A percentile compares a stretch with the other conserved stretches of the same genome.
Conservation (phyloP, 371 early-diverging fungal species). For the Vairimorpha apis region DNA sequence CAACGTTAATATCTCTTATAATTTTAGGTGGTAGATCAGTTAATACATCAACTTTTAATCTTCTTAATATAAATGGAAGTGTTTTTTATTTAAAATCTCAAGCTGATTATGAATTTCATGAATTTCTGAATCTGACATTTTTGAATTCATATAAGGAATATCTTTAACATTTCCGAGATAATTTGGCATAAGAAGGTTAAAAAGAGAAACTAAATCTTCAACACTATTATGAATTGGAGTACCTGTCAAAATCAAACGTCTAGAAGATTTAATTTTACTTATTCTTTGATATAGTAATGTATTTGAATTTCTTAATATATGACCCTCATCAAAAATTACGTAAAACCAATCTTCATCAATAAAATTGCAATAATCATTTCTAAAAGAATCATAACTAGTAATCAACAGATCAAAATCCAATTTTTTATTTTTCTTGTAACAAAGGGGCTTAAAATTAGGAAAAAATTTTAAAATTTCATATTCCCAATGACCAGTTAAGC, state of each 20-base stretch:
- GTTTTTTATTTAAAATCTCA: constrained; percentile 84
- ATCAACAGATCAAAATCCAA: constrained; percentile 64
- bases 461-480: constrained; percentile 70
- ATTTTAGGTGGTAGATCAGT: constrained; percentile 97
- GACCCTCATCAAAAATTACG: constrained; percentile 96
- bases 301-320: constrained; percentile 87
- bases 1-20: constrained; percentile 90
- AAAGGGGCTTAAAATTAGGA: constrained; percentile 13
- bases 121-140: constrained; percentile 66
- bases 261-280: constrained; percentile 72
- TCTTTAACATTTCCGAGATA: constrained; percentile 67
- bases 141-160: constrained; percentile 62
- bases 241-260: constrained; percentile 83
- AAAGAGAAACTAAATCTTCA: constrained; percentile 65
- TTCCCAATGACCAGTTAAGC: constrained; percentile 90
- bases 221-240: constrained; percentile 95
- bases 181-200: constrained; percentile 81
- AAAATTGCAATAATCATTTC: constrained; percentile 81
- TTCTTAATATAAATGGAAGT: constrained; percentile 84
- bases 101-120: constrained; percentile 65
- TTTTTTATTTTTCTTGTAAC: constrained; percentile 24
- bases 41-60: constrained; percentile 94
- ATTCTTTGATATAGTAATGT: constrained; percentile 79
- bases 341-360: constrained; percentile 74
- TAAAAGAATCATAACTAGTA: constrained; percentile 86